Conservation (phyloP, 371 early-diverging fungal species). For the Polyrhizophydium stewartii region DNA sequence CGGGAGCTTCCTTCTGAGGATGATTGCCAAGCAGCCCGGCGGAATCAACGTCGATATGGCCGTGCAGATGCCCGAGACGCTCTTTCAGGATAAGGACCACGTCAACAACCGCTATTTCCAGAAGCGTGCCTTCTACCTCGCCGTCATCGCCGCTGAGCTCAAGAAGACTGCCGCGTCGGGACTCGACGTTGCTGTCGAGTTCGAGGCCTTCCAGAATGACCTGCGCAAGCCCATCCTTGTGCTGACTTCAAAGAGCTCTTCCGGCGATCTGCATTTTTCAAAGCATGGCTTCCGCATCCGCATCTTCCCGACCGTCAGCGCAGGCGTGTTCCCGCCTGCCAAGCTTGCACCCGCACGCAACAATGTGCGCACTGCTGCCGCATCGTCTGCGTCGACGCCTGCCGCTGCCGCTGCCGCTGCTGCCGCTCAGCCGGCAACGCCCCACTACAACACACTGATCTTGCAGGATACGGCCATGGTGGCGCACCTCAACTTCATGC, state of each 20-base stretch:
- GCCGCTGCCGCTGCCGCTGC: background rate
- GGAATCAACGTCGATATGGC: conserved; percentile 84
- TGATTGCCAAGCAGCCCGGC: conserved; percentile 55
- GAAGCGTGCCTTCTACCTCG: conserved; percentile 90
- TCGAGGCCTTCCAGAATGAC: conserved; percentile 64
- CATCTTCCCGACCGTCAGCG: conserved; percentile 68
- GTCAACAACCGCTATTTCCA: conserved; percentile 91
- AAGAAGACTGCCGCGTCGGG: conserved; percentile 45
- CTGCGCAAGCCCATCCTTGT: conserved; percentile 71
- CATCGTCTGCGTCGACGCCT: background rate
- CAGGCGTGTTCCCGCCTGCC: conserved; percentile 57
- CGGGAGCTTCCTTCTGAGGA: conserved; percentile 85
- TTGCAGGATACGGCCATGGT: conserved; percentile 70
- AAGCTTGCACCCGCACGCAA: conserved; percentile 79
- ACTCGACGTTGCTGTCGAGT: conserved; percentile 52
- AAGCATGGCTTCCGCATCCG: conserved; percentile 53
- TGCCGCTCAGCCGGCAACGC: conserved; percentile 59
- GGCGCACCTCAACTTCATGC: conserved; percentile 72
- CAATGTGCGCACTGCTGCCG: conserved; percentile 60
- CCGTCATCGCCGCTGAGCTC: conserved; percentile 46
- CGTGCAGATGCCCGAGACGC: conserved; percentile 84
- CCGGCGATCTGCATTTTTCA: conserved; percentile 20
- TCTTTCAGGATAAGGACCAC: conserved; percentile 91
- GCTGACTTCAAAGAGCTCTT: conserved; percentile 38
- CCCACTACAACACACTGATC: conserved; percentile 85